phyloP scores from a whole-genome alignment of 2,329 filamentous ascomycete species.

The Pseudogymnoascus sp. region DNA sequence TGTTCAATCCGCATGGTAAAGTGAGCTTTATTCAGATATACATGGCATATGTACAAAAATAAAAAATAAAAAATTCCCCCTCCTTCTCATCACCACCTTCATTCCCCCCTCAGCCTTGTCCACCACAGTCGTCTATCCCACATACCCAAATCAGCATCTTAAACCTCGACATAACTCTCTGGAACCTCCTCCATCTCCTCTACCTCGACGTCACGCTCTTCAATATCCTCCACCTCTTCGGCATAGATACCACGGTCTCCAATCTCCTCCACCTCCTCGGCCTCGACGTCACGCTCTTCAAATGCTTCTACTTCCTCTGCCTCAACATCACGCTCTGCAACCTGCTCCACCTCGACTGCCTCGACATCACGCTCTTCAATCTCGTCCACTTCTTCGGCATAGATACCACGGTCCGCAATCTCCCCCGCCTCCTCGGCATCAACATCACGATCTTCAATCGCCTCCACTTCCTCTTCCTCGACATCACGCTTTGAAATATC shows the following conservation, averaged over 20 bases:
- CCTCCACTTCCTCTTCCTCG: neutral
- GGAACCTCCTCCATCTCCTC: neutral
- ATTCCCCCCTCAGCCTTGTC: neutral
- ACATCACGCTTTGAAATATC: neutral
- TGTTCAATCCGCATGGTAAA: too few species aligned
- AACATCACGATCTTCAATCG: neutral
- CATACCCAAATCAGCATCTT: neutral
- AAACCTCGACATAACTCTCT: neutral
- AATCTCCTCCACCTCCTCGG: neutral
- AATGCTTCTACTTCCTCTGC: neutral
- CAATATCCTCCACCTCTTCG: neutral
- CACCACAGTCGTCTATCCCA: neutral
- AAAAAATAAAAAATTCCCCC: neutral
- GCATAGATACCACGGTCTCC: neutral
- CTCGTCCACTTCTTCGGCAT: neutral
- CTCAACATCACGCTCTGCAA: neutral
- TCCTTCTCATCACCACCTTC: neutral
- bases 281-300: neutral
- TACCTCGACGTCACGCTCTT: neutral
- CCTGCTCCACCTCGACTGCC: neutral
- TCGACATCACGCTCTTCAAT: neutral
- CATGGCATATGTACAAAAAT: neutral
- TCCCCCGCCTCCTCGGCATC: neutral
- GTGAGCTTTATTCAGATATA: neutral
- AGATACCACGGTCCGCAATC: neutral